Evolutionary conservation across 2,329 filamentous ascomycete species (phyloP).

Genomic region (Ustulina deusta): DNA sequence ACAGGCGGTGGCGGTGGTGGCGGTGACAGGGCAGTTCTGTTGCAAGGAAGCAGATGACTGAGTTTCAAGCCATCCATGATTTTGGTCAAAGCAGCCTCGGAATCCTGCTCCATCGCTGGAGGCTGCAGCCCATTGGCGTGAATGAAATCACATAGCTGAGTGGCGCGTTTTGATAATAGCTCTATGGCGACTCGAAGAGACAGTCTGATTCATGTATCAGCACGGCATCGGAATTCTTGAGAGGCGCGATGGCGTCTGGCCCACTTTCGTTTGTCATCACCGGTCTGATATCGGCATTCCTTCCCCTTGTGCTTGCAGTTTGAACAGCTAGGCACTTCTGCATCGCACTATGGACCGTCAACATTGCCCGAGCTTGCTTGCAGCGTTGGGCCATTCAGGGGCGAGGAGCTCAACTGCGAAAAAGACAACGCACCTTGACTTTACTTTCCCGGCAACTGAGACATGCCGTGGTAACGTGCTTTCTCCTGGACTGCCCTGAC

Average conservation of each 20-base stretch:
- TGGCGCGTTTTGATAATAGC: background rate
- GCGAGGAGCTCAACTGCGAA: background rate
- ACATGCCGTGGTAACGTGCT: slow-evolving; percentile 7
- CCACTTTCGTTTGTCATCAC: slow-evolving; percentile 11
- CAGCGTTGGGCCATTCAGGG: no score
- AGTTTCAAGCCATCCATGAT: slow-evolving; percentile 12
- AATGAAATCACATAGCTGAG: slow-evolving; percentile 15
- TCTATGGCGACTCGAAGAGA: slow-evolving; percentile 14
- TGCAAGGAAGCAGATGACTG: slow-evolving; percentile 1
- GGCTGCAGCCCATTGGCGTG: background rate
- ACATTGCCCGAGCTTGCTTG: background rate
- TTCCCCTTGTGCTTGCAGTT: slow-evolving; percentile 6
- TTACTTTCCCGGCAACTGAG: slow-evolving; percentile 1
- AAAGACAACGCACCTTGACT: background rate
- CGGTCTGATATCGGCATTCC: slow-evolving; percentile 8
- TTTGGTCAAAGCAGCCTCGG: slow-evolving; percentile 4
- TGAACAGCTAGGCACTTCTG: background rate
- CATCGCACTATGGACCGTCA: slow-evolving; percentile 5
- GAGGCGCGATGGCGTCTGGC: background rate
- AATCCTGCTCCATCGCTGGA: slow-evolving; percentile 1
- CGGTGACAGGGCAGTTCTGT: background rate
- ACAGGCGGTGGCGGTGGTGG: background rate
- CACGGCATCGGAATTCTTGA: background rate
- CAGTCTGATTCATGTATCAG: background rate
- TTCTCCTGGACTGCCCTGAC: background rate